Evolutionary conservation across 768 basidiomycete genomes (phyloP), one percentile per base, ranked within the genome.

Genomic region (Suillus discolor): DNA sequence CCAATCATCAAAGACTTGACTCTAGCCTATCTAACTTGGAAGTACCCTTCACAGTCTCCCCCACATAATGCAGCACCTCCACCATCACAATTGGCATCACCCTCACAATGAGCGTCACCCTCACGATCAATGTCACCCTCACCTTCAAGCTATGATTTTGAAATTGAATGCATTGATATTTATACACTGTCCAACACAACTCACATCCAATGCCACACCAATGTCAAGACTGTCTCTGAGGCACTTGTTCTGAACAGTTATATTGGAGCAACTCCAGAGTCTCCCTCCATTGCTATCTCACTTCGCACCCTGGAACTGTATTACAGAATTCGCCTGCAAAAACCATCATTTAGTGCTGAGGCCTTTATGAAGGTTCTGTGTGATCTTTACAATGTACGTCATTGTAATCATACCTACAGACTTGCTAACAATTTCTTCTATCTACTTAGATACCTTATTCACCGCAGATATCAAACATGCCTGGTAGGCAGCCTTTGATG

Each of bases 401-500:
- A 44, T 44, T 7, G 18, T 41, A 4, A 2, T 44, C 42, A 44
- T 44, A 44, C 20, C 20, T 18, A 1, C 20, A 20, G 42, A 7
- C 42, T 55, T 47, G 36, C 54, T 20, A 38, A 20, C 28, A 28
- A 61, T 62, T 57, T 60, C 78, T 75, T 68, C 71, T 0, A 69
- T 77, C 6, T 80, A 77, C 38, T 13, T 6, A 41, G 39, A 41
- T 41, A 3, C 39, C 39, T 41, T 41, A 41, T 63, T 65, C n/a
- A 53, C 7, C 68, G 63, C 6, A 49, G 54, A 2, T 71, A 71
- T 61, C 69, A 71, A 5, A 68, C 53, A 0, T 61, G 69, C 11
- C 67, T 84, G 25, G 70, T 74, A 1, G 69, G 74, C 34, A n/a
- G 68, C 78, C 9, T 80, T 77, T 61, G 79, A 82, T 57, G 49